Evolutionary conservation across 2,329 filamentous ascomycete genomes (phyloP).

Genomic region (Neonectria coccinea): DNA sequence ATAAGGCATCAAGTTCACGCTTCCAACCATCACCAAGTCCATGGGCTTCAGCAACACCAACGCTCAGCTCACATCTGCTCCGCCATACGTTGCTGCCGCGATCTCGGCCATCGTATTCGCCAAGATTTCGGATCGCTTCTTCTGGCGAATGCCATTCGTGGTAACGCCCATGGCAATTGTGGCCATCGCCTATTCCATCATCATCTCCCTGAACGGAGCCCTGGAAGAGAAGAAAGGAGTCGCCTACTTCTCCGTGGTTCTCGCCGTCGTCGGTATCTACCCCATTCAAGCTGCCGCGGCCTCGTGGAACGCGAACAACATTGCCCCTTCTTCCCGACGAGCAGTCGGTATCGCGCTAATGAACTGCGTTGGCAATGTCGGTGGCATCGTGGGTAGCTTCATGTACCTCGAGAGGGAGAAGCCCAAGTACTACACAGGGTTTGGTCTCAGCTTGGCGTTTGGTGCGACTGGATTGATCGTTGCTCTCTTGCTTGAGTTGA

Average conservation of each 20-base stretch:
- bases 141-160: constrained; percentile 44
- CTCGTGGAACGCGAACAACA: constrained; percentile 43
- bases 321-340: constrained; percentile 48
- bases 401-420: constrained; percentile 24
- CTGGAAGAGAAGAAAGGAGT: constrained; percentile 37
- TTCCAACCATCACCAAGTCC: constrained; percentile 41
- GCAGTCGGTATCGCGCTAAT: constrained; percentile 47
- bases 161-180: constrained; percentile 38
- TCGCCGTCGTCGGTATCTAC: constrained; percentile 40
- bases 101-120: constrained; percentile 73
- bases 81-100: constrained; percentile 71
- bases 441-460: constrained; percentile 51
- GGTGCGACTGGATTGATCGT: constrained; percentile 46
- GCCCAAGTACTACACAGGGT: constrained; percentile 59
- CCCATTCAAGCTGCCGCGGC: constrained; percentile 40
- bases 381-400: constrained; percentile 23
- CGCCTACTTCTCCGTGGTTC: constrained; percentile 36
- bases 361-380: constrained; percentile 21
- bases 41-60: constrained; percentile 46
- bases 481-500: constrained; percentile 48
- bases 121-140: constrained; percentile 73
- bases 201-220: constrained; percentile 36
- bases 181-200: constrained; percentile 36
- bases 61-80: constrained; percentile 61
- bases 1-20: constrained; percentile 43